These are phyloP conservation scores for Thozetella sp. DNA, from an alignment of 495 filamentous ascomycete species.

Conservation along the genomic window DNA sequence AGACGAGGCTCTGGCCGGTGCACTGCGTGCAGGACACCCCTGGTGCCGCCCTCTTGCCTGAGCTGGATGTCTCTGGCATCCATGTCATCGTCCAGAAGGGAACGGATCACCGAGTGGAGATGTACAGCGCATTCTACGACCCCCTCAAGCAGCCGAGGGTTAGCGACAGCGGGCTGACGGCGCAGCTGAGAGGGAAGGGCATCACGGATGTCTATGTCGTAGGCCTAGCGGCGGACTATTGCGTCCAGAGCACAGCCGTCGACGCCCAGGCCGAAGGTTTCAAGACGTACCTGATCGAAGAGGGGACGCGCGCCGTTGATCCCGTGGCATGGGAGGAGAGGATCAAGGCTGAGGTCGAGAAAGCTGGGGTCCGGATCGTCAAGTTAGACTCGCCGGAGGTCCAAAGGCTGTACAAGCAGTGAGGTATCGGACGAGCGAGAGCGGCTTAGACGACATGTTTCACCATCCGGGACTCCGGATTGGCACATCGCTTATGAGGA, in stretches of 20 bases:
- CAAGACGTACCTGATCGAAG: constrained; percentile 72
- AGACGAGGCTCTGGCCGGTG: constrained; percentile 80
- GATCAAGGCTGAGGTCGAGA: constrained; percentile 56
- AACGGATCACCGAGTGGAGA: constrained; percentile 71
- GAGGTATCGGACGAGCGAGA: no score
- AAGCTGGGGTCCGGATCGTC: neutral
- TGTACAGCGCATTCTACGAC: constrained; percentile 88
- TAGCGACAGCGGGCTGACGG: constrained; percentile 61
- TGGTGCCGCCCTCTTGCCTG: constrained; percentile 75
- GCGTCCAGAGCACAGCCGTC: constrained; percentile 78
- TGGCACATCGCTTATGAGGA: no score
- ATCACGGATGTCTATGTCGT: constrained; percentile 81
- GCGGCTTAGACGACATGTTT: no score
- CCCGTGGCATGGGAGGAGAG: constrained; percentile 52
- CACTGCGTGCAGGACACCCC: constrained; percentile 81
- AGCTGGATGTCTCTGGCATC: constrained; percentile 63
- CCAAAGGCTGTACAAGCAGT: neutral
- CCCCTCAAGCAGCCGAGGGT: constrained; percentile 58
- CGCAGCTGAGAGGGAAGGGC: constrained; percentile 51
- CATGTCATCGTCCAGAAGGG: constrained; percentile 79
- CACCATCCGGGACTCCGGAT: no score
- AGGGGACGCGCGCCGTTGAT: constrained; percentile 75
- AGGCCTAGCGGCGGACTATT: constrained; percentile 87
- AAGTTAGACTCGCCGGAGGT: neutral
- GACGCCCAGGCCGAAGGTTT: constrained; percentile 81